Conservation (phyloP, 345 rosid genomes). For the Eutrema japonicum region DNA sequence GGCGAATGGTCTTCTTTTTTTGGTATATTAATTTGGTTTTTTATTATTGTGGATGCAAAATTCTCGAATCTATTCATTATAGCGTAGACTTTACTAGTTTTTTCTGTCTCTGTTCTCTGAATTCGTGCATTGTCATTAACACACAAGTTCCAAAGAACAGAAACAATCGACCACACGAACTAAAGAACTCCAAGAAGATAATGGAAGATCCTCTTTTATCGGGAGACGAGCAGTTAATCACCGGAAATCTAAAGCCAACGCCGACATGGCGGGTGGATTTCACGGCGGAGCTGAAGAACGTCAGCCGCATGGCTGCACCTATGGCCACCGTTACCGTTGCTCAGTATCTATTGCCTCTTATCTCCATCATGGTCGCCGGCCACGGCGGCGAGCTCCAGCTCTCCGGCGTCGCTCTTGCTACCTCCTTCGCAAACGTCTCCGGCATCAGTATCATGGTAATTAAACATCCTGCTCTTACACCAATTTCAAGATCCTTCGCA, state of each 20-base stretch:
- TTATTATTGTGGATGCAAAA: no score
- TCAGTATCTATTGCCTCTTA: constrained; percentile 26
- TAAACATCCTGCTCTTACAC: not conserved
- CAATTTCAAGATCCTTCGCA: no score
- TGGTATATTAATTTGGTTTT: no score
- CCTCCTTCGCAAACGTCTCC: constrained; percentile 31
- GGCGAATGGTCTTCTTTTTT: no score
- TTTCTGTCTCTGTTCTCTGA: not conserved
- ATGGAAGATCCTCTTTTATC: constrained; percentile 39
- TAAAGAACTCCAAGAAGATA: constrained; percentile 8
- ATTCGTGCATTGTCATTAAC: not conserved
- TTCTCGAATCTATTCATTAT: not conserved
- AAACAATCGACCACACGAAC: constrained; percentile 1
- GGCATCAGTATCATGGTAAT: constrained; percentile 30
- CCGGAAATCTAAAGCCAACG: not conserved
- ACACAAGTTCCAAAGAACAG: constrained; percentile 14
- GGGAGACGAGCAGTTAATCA: not conserved
- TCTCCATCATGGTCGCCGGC: constrained; percentile 31
- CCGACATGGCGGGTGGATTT: no score
- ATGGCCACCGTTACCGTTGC: constrained; percentile 36
- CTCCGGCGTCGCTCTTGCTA: constrained; percentile 32
- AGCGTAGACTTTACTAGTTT: not conserved
- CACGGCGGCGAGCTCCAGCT: constrained; percentile 29
- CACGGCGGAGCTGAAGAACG: constrained; percentile 22
- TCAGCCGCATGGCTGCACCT: constrained; percentile 26